Percentiles rank a stretch among this genome's conserved stretches.
Conservation (phyloP, 208 protist genomes). For the Trypanosoma platydactyli region DNA sequence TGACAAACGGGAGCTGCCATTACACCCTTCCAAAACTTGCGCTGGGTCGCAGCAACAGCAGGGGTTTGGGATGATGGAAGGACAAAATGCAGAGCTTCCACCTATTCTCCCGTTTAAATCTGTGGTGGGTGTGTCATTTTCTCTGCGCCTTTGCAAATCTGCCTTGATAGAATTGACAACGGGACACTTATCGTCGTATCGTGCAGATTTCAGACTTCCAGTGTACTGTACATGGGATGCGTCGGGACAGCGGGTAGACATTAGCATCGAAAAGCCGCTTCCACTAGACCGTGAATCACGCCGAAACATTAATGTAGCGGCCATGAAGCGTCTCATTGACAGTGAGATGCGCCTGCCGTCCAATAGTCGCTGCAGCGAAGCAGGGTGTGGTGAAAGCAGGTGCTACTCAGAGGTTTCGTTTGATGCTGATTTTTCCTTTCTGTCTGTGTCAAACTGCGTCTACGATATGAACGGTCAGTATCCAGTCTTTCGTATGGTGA, state of each 20-base stretch:
- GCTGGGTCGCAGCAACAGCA: neutral
- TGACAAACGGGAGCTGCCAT: slow-evolving; percentile 4
- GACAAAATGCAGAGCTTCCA: neutral
- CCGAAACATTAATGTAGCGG: slow-evolving; percentile 25
- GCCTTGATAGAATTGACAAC: slow-evolving; percentile 26
- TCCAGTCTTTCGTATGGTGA: slow-evolving; percentile 61
- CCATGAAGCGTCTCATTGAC: slow-evolving; percentile 29
- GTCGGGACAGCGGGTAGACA: slow-evolving; percentile 14
- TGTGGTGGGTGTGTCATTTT: slow-evolving; percentile 13
- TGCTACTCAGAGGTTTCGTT: slow-evolving; percentile 29
- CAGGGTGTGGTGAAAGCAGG: neutral
- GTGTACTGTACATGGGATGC: slow-evolving; percentile 19
- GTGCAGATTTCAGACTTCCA: slow-evolving; percentile 22
- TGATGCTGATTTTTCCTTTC: slow-evolving; percentile 15
- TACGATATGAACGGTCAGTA: slow-evolving; percentile 18
- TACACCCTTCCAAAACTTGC: neutral
- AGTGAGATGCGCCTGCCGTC: slow-evolving; percentile 26
- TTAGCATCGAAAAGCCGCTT: slow-evolving; percentile 30
- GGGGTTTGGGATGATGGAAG: neutral
- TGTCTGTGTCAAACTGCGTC: slow-evolving; percentile 21
- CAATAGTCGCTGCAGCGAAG: slow-evolving; percentile 21
- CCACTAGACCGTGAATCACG: slow-evolving; percentile 20
- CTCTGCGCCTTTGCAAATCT: slow-evolving; percentile 29
- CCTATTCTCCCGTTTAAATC: slow-evolving; percentile 4
- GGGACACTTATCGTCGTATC: slow-evolving; percentile 25